phyloP scores from a whole-genome alignment of 495 filamentous ascomycete species.

The Hypoxylon fuscum region DNA sequence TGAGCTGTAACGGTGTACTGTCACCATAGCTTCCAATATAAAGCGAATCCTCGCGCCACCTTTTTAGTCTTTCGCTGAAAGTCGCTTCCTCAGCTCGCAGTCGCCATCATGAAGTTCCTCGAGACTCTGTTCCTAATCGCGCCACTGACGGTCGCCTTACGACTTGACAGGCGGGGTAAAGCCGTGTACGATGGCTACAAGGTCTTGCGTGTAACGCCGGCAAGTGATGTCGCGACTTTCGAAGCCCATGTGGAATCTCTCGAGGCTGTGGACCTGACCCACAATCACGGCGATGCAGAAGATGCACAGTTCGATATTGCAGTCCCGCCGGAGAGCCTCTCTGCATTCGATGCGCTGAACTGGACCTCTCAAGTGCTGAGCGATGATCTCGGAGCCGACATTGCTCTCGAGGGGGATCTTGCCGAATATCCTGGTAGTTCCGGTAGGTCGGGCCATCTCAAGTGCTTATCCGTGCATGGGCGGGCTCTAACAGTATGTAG shows the following conservation, averaged over 20 bases:
- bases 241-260: conserved; percentile 45
- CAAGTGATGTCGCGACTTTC: conserved; percentile 34
- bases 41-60: conserved; percentile 1
- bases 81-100: conserved; percentile 1
- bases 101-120: conserved; percentile 40
- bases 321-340: conserved; percentile 51
- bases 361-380: conserved; percentile 52
- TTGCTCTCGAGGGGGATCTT: conserved; percentile 51
- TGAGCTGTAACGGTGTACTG: not conserved
- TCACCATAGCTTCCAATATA: conserved; percentile 14
- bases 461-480: not conserved
- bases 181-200: conserved; percentile 56
- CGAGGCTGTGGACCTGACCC: conserved; percentile 44
- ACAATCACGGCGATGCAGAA: conserved; percentile 40
- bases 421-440: conserved; percentile 40
- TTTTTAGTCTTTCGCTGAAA: not conserved
- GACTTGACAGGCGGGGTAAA: conserved; percentile 40
- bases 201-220: conserved; percentile 48
- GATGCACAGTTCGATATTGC: conserved; percentile 51
- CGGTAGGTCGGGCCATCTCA: conserved; percentile 22
- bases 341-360: conserved; percentile 49
- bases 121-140: conserved; percentile 27
- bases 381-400: conserved; percentile 57
- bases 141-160: conserved; percentile 30
- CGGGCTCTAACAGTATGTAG: not conserved